phyloP scores from a whole-genome alignment of 345 rosid genomes.

The Gossypium anomalum region DNA sequence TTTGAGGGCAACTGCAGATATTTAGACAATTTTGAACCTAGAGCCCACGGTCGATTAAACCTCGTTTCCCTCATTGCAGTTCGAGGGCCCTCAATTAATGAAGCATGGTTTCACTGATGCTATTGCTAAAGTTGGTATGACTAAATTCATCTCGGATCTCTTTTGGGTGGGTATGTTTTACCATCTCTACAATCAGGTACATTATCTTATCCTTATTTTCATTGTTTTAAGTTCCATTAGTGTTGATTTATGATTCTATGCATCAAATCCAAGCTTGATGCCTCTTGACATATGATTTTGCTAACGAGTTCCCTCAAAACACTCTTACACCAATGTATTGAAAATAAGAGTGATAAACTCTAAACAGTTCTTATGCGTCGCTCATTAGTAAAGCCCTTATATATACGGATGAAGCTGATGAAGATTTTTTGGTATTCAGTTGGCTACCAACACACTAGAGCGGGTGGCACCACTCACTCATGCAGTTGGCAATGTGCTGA shows the following conservation, averaged over 20 bases:
- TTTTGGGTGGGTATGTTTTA: slow-evolving; percentile 99
- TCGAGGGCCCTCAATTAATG: slow-evolving; percentile 86
- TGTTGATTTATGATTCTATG: neutral
- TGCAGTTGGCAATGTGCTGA: slow-evolving; percentile 96
- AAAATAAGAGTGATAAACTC: no score
- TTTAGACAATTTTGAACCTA: neutral
- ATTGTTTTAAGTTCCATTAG: neutral
- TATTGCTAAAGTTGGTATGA: slow-evolving; percentile 81
- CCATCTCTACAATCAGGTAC: slow-evolving; percentile 97
- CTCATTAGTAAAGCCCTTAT: no score
- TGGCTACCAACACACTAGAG: slow-evolving; percentile 97
- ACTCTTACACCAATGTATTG: no score
- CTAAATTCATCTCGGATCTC: slow-evolving; percentile 83
- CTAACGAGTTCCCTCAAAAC: no score
- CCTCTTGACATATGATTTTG: neutral
- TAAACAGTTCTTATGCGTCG: no score
- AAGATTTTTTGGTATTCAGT: slow-evolving; percentile 34
- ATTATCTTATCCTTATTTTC: neutral
- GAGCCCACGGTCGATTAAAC: neutral
- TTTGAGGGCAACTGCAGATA: neutral
- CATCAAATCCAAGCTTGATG: neutral
- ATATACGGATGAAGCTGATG: neutral
- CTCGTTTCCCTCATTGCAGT: slow-evolving; percentile 28
- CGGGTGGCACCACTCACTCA: slow-evolving; percentile 99
- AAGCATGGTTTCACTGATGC: slow-evolving; percentile 73